These are phyloP conservation scores for Rubia tinctorum DNA, from an alignment of 305 asterid species.

Conservation along the genomic window DNA sequence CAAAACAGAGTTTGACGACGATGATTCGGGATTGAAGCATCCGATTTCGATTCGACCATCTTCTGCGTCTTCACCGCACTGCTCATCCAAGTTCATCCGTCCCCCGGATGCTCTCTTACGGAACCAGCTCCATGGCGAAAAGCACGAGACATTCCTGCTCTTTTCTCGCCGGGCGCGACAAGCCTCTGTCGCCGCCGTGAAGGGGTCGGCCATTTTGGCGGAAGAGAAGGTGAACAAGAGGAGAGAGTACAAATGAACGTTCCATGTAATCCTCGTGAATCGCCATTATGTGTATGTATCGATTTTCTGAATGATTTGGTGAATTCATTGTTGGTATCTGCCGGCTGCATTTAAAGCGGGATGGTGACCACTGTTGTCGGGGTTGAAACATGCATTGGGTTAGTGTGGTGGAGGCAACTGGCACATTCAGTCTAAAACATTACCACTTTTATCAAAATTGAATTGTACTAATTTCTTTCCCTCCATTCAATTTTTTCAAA, in stretches of 20 bases:
- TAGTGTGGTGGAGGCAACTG: neutral
- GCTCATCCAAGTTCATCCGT: neutral
- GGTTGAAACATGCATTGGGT: neutral
- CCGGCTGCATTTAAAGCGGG: constrained; percentile 8
- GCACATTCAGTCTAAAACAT: too few species aligned
- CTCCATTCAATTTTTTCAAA: too few species aligned
- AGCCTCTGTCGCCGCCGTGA: constrained; percentile 8
- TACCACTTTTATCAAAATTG: too few species aligned
- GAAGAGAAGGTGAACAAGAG: neutral
- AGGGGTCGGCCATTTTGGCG: constrained; percentile 11
- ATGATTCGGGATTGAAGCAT: constrained; percentile 3
- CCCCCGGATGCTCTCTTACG: neutral
- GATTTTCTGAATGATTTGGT: neutral
- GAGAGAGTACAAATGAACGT: neutral
- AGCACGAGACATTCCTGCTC: neutral
- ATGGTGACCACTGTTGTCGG: constrained; percentile 3
- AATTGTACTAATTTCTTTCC: too few species aligned
- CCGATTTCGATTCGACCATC: neutral
- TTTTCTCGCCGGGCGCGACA: neutral
- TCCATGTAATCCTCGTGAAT: constrained; percentile 17
- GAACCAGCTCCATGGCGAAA: constrained; percentile 18
- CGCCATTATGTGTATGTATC: neutral
- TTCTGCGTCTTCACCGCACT: neutral
- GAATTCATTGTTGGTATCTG: neutral
- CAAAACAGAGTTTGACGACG: constrained; percentile 5